Conservation (phyloP, 305 asterid species). For the Fraxinus velutina region DNA sequence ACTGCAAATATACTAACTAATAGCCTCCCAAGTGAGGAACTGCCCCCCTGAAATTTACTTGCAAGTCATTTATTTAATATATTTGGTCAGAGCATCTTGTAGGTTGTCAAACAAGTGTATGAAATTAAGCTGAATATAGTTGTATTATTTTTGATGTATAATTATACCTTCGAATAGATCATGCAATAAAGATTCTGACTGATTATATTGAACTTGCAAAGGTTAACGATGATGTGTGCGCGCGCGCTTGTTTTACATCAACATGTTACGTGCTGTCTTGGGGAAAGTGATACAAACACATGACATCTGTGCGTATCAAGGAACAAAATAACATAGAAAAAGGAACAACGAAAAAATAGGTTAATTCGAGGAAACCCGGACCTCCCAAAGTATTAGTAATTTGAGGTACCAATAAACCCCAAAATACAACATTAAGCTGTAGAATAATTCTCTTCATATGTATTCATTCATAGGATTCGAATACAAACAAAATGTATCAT, state of each 20-base stretch:
- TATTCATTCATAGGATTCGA: neutral
- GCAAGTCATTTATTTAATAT: neutral
- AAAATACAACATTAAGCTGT: neutral
- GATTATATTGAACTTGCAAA: neutral
- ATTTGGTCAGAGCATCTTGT: neutral
- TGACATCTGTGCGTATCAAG: neutral
- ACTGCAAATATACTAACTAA: neutral
- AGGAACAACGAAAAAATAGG: neutral
- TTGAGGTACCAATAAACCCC: neutral
- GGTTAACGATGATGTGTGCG: neutral
- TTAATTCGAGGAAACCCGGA: neutral
- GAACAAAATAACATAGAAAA: neutral
- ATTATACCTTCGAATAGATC: neutral
- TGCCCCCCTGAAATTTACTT: neutral
- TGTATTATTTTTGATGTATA: neutral
- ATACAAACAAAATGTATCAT: neutral
- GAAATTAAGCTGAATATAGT: neutral
- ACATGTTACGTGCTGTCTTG: neutral
- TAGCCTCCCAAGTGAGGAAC: neutral
- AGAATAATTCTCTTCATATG: neutral
- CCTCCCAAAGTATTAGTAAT: neutral
- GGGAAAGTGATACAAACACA: neutral
- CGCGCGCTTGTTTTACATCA: neutral
- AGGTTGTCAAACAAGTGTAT: neutral
- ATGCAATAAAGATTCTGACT: neutral